Conservation (phyloP, 2,329 filamentous ascomycete genomes). For the Talaromyces amestolkiae region DNA sequence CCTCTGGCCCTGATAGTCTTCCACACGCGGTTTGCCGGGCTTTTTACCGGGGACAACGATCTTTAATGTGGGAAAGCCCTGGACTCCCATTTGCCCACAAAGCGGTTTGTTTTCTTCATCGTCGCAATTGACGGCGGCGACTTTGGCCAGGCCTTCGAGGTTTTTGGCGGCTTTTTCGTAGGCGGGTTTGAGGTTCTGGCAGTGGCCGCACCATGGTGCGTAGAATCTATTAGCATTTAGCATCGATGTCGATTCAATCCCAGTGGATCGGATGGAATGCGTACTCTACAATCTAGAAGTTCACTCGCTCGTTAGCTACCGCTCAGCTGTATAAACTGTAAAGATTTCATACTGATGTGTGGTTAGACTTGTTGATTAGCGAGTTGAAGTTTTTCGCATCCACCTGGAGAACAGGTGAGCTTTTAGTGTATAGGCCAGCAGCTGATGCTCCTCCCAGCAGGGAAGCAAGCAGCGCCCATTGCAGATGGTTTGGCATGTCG, state of each 20-base stretch:
- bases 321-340: not conserved
- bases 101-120: constrained; percentile 87
- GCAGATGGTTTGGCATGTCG: constrained; percentile 43
- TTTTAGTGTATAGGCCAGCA: constrained; percentile 78
- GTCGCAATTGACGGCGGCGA: constrained; percentile 93
- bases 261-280: constrained; percentile 24
- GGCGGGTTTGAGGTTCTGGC: constrained; percentile 89
- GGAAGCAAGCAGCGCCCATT: constrained; percentile 54
- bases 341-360: constrained; percentile 70
- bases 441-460: constrained; percentile 65
- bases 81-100: constrained; percentile 79
- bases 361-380: constrained; percentile 81
- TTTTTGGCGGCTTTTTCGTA: constrained; percentile 92
- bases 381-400: constrained; percentile 75
- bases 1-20: constrained; percentile 85
- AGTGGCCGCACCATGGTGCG: constrained; percentile 96
- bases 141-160: constrained; percentile 87
- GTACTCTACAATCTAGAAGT: constrained; percentile 54
- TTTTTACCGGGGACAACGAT: constrained; percentile 85
- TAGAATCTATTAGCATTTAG: constrained; percentile 70
- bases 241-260: constrained; percentile 13
- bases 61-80: constrained; percentile 96
- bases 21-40: constrained; percentile 72
- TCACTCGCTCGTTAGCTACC: constrained; percentile 23
- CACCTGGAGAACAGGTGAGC: constrained; percentile 81